Conservation (phyloP, 2,329 filamentous ascomycete species). For the Fusarium illudens region DNA sequence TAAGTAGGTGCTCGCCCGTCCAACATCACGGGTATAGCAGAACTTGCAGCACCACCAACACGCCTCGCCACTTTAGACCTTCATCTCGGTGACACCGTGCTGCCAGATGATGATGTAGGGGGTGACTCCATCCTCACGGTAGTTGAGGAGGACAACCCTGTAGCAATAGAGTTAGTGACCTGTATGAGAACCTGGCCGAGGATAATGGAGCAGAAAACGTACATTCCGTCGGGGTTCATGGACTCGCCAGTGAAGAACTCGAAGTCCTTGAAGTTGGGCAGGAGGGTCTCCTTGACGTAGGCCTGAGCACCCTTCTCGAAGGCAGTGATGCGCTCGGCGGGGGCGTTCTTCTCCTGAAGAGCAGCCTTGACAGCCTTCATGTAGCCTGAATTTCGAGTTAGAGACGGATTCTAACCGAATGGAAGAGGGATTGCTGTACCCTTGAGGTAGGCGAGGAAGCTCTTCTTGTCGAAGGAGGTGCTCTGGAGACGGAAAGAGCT, state of each 20-base stretch:
- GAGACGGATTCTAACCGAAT: not conserved
- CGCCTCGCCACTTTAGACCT: slow-evolving; percentile 73
- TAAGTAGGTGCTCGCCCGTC: slow-evolving; percentile 28
- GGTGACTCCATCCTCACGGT: slow-evolving; percentile 94
- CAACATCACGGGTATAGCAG: slow-evolving; percentile 27
- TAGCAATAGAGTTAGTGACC: slow-evolving; percentile 11
- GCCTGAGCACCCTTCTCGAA: slow-evolving; percentile 80
- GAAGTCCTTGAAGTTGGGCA: slow-evolving; percentile 91
- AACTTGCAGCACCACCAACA: slow-evolving; percentile 27
- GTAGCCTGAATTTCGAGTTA: slow-evolving; percentile 67
- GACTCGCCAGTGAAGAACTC: slow-evolving; percentile 93
- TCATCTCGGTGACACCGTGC: slow-evolving; percentile 86
- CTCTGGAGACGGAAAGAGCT: slow-evolving; percentile 88
- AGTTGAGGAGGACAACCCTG: slow-evolving; percentile 92
- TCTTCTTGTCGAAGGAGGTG: slow-evolving; percentile 87
- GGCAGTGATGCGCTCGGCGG: slow-evolving; percentile 72
- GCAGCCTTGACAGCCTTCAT: slow-evolving; percentile 86
- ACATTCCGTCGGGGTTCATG: slow-evolving; percentile 96
- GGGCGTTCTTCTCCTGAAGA: slow-evolving; percentile 69
- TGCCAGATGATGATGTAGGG: slow-evolving; percentile 95
- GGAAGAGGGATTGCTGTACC: slow-evolving; percentile 58
- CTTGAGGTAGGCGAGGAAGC: slow-evolving; percentile 85
- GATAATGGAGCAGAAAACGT: slow-evolving; percentile 51
- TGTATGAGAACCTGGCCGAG: not conserved
- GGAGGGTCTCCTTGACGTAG: slow-evolving; percentile 84